Percentiles rank a stretch among this genome's conserved stretches.
These are phyloP conservation scores for Colletotrichum abscissum DNA, from an alignment of 2,329 filamentous ascomycete species.

Conservation along the genomic window DNA sequence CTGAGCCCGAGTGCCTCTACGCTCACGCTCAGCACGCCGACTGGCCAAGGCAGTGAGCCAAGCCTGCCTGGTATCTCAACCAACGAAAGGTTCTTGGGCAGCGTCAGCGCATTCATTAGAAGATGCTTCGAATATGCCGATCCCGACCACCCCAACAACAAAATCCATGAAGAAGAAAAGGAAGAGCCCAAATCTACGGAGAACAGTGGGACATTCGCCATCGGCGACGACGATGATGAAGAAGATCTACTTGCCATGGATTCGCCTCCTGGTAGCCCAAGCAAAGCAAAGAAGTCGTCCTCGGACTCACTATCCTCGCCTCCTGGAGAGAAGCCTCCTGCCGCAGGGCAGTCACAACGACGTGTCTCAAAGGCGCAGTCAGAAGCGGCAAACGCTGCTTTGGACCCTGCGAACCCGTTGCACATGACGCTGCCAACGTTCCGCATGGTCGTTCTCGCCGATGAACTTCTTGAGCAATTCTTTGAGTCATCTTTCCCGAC, in stretches of 20 bases:
- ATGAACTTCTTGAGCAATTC: slow-evolving; percentile 95
- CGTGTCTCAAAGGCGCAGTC: slow-evolving; percentile 72
- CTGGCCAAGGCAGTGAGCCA: slow-evolving; percentile 51
- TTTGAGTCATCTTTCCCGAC: slow-evolving; percentile 96
- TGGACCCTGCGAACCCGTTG: slow-evolving; percentile 92
- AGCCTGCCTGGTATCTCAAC: slow-evolving; percentile 66
- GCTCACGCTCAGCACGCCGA: slow-evolving; percentile 65
- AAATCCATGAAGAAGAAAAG: slow-evolving; percentile 50
- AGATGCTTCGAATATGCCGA: slow-evolving; percentile 99
- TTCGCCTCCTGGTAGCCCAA: slow-evolving; percentile 55
- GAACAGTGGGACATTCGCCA: slow-evolving; percentile 70
- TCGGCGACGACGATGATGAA: slow-evolving; percentile 77
- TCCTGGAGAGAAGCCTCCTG: slow-evolving; percentile 34
- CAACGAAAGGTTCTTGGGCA: slow-evolving; percentile 90
- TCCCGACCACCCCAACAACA: slow-evolving; percentile 80
- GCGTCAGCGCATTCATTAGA: slow-evolving; percentile 94
- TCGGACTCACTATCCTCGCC: slow-evolving; percentile 34
- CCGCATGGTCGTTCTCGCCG: slow-evolving; percentile 97
- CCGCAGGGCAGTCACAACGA: slow-evolving; percentile 40
- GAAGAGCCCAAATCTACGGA: slow-evolving; percentile 42
- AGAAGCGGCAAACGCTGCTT: slow-evolving; percentile 85
- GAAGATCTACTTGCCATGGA: slow-evolving; percentile 73
- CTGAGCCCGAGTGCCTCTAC: slow-evolving; percentile 73
- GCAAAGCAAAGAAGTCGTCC: slow-evolving; percentile 50
- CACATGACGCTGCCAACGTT: slow-evolving; percentile 98